These are phyloP conservation scores for Coleophoma eucalyptorum DNA, from an alignment of 2,329 filamentous ascomycete species.

Conservation along the genomic window DNA sequence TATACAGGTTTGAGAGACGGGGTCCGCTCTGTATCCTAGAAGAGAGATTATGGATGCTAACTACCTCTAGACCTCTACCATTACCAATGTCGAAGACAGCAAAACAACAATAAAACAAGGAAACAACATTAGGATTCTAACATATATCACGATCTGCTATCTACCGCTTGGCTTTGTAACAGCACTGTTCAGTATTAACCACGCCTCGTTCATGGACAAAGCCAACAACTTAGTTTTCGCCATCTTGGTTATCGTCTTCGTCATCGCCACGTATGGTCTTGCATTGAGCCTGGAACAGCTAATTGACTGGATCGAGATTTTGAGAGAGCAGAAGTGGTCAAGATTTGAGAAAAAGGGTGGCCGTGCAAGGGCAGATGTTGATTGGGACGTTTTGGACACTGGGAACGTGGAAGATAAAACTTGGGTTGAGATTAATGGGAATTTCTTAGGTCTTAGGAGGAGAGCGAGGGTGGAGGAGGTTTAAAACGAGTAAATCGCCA, in stretches of 20 bases:
- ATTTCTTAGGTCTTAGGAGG: too few relatives aligned
- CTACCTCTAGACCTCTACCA: constrained; percentile 10
- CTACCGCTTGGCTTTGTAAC: constrained; percentile 58
- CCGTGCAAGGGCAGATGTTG: not conserved
- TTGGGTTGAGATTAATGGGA: too few relatives aligned
- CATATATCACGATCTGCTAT: constrained; percentile 58
- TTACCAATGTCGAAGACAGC: constrained; percentile 26
- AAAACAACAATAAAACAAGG: constrained; percentile 60
- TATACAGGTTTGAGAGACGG: constrained; percentile 13
- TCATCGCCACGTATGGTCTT: constrained; percentile 11
- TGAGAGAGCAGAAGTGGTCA: constrained; percentile 1
- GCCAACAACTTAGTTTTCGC: constrained; percentile 8
- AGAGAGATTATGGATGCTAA: not conserved
- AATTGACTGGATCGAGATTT: not conserved
- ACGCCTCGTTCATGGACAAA: constrained; percentile 7
- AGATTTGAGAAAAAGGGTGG: constrained; percentile 1
- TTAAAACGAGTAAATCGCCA: too few relatives aligned
- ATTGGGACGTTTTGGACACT: too few relatives aligned
- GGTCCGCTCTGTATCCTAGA: constrained; percentile 2
- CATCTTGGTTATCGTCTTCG: constrained; percentile 10
- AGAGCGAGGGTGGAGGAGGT: too few relatives aligned
- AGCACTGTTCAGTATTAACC: constrained; percentile 9
- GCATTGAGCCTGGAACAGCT: constrained; percentile 13
- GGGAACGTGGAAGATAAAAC: too few relatives aligned
- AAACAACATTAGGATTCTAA: constrained; percentile 55